Evolutionary conservation across 805 yeast species (phyloP).

Genomic region (Yarrowia divulgata): DNA sequence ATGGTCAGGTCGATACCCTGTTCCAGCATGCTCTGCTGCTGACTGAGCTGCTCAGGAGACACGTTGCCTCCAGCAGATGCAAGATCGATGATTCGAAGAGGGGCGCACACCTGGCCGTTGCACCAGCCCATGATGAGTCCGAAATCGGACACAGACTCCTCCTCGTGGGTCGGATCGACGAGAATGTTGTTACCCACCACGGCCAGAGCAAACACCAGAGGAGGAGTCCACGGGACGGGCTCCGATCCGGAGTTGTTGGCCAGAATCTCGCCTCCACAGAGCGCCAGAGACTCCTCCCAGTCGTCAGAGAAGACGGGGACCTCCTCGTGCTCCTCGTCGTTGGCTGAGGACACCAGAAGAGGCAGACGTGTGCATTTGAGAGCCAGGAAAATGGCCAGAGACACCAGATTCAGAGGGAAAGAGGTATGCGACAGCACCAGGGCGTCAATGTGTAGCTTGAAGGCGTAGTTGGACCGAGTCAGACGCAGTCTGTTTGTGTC

Average conservation of each 20-base stretch:
- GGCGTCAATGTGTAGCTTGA: constrained; percentile 79
- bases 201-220: constrained; percentile 78
- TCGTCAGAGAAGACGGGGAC: constrained; percentile 92
- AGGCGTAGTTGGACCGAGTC: constrained; percentile 74
- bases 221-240: constrained; percentile 61
- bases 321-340: constrained; percentile 73
- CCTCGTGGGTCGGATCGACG: constrained; percentile 88
- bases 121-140: constrained; percentile 80
- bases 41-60: constrained; percentile 33
- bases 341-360: constrained; percentile 68
- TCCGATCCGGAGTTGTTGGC: constrained; percentile 40
- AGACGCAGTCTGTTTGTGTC: constrained; percentile 58
- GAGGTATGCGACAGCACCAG: constrained; percentile 78
- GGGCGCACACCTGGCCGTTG: constrained; percentile 71
- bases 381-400: constrained; percentile 83
- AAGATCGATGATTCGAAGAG: constrained; percentile 72
- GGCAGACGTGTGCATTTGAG: constrained; percentile 81
- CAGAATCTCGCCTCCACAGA: constrained; percentile 52
- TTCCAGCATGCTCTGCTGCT: constrained; percentile 47
- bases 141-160: constrained; percentile 85
- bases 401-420: constrained; percentile 79
- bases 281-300: constrained; percentile 65
- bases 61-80: constrained; percentile 62
- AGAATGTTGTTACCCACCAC: constrained; percentile 72
- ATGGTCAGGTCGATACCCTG: constrained; percentile 42